Base-by-base conservation (phyloP, 2,329 filamentous ascomycete species). In the Aureobasidium sp. region DNA sequence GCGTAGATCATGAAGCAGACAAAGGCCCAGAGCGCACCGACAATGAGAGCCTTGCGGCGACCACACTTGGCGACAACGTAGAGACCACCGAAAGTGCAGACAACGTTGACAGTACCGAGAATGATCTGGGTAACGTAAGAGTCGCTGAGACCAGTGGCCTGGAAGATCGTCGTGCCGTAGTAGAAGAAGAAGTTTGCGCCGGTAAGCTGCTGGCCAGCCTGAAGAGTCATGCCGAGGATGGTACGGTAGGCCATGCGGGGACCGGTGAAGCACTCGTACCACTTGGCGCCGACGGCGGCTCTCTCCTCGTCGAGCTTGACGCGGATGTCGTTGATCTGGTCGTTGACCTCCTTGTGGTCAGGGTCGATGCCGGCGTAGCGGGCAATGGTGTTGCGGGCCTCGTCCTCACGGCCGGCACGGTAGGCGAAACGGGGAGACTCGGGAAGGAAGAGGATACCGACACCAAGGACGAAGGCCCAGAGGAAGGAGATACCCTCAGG, bases 1-100 rank as follows among this genome's bases (percentile, higher is more conserved):
- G 72, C 67, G 64, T 86, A 81, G 64, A 89, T 79, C 68, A 88
- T 74, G 74, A 91, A 91, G 73, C 90, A 73, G 66, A 72, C 69
- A 64, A 72, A 70, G 63, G 71, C 70, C 70, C 72, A 73, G 4
- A 66, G 66, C 3, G 78, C 78, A 31, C 79, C 79, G 45, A 75
- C 75, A 49, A 81, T 73, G 15, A 81, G 73, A 1, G 79, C 72
- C 2, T 75, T 75, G 3, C 79, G 77, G 56, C 79, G 77, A 48
- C 79, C 79, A 69, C 74, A 79, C 66, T 76, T 77, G 69, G 81
- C 78, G 14, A 81, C 77, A 56, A 80, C 73, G 63, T 72, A 79
- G 15, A 81, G 73, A 49, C 77, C 78, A 12, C 74, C 76, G 61
- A 80, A 74, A 3, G 79, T 81, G 36, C 75, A 78, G 48, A 70